Conservation (phyloP, 2,329 filamentous ascomycete genomes). For the Claviceps sp. region DNA sequence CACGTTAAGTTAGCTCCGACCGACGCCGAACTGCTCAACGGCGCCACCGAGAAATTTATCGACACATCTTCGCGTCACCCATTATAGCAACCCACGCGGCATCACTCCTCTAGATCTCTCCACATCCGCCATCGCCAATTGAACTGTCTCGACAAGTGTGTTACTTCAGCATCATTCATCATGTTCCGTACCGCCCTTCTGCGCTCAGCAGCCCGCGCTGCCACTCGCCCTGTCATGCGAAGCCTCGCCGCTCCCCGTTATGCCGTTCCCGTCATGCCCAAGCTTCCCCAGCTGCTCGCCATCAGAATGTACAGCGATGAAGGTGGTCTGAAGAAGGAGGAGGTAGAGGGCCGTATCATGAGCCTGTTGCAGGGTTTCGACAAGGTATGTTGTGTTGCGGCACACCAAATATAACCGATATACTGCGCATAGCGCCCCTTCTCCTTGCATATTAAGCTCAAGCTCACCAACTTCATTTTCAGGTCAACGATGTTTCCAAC, state of each 20-base stretch:
- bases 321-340: conserved; percentile 62
- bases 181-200: conserved; percentile 89
- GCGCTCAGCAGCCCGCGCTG: conserved; percentile 58
- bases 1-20: conserved; percentile 14
- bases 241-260: conserved; percentile 41
- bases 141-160: neutral
- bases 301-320: conserved; percentile 79
- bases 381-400: conserved; percentile 41
- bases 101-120: neutral
- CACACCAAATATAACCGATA: neutral
- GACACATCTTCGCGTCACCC: conserved; percentile 11
- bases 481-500: conserved; percentile 56
- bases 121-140: conserved; percentile 6
- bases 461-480: conserved; percentile 15
- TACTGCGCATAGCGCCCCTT: neutral
- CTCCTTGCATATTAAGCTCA: neutral
- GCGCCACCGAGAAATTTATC: conserved; percentile 32
- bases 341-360: conserved; percentile 86
- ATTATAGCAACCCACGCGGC: neutral
- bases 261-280: conserved; percentile 30
- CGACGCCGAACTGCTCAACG: conserved; percentile 11
- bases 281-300: conserved; percentile 42
- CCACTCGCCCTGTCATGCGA: conserved; percentile 37
- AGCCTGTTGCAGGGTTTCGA: conserved; percentile 92
- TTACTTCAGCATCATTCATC: neutral